A percentile compares a stretch with the other conserved stretches of the same genome.
Conservation (phyloP, 805 yeast species). For the Cyberlindnera amylophila region DNA sequence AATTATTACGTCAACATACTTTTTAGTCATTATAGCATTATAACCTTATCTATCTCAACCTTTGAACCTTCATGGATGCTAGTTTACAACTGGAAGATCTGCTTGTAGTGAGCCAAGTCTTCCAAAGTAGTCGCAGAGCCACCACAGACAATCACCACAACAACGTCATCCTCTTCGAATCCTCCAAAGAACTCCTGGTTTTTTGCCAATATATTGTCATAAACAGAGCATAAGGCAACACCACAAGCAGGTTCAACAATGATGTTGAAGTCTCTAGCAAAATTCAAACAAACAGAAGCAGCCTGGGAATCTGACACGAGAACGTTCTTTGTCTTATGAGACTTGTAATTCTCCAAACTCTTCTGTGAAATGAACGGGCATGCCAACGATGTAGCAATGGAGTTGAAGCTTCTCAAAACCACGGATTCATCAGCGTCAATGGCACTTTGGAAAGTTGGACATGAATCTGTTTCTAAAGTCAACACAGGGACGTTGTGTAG, state of each 20-base stretch:
- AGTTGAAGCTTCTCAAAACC: conserved; percentile 39
- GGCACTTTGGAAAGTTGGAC: conserved; percentile 54
- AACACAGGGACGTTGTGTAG: conserved; percentile 38
- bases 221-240: conserved; percentile 56
- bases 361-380: conserved; percentile 51
- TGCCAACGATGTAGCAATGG: conserved; percentile 64
- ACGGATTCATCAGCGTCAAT: conserved; percentile 43
- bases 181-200: conserved; percentile 28
- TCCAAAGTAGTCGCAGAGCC: conserved; percentile 37
- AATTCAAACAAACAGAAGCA: conserved; percentile 46
- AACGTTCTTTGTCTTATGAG: conserved; percentile 38
- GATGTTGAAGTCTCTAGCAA: conserved; percentile 46
- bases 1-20: background rate
- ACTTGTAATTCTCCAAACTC: conserved; percentile 43
- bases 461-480: conserved; percentile 59
- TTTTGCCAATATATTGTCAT: conserved; percentile 30
- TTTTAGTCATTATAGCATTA: no score
- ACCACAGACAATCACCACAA: conserved; percentile 60
- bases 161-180: conserved; percentile 37
- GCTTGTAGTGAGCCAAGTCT: conserved; percentile 23
- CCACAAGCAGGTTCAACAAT: conserved; percentile 74
- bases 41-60: no score
- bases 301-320: conserved; percentile 55
- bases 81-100: conserved; percentile 12
- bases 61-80: no score